Conservation (phyloP, 305 asterid species). For the Fraxinus velutina region DNA sequence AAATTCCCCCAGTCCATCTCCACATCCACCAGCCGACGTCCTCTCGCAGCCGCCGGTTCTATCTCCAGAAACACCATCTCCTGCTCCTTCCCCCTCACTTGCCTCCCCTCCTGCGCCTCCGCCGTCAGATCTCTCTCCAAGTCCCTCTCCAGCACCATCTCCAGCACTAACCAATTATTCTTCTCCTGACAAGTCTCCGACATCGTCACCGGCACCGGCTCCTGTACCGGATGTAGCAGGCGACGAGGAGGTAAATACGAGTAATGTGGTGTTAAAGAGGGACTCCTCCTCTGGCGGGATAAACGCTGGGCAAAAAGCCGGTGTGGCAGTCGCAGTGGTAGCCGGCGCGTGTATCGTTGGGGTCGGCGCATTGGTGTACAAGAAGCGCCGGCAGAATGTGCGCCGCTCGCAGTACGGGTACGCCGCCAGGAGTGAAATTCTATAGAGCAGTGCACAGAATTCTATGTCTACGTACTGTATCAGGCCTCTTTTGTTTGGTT, state of each 20-base stretch:
- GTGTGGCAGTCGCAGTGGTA: conserved; percentile 53
- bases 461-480: background rate
- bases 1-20: conserved; percentile 38
- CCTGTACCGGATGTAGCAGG: conserved; percentile 28
- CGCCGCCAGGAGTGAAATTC: conserved; percentile 40
- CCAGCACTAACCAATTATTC: background rate
- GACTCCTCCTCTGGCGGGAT: conserved; percentile 31
- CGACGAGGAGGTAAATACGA: conserved; percentile 25
- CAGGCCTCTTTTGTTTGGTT: background rate
- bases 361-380: conserved; percentile 45
- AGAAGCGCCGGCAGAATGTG: conserved; percentile 57
- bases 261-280: conserved; percentile 14
- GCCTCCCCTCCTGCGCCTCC: conserved; percentile 40
- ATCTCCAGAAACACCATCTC: conserved; percentile 25
- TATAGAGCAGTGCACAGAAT: conserved; percentile 25
- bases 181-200: conserved; percentile 16
- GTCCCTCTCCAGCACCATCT: conserved; percentile 33
- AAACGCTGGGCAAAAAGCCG: conserved; percentile 53
- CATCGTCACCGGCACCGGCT: conserved; percentile 35
- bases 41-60: conserved; percentile 19
- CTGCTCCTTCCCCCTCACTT: conserved; percentile 17
- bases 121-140: conserved; percentile 32
- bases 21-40: conserved; percentile 18
- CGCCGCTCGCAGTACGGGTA: conserved; percentile 49
- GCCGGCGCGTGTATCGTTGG: conserved; percentile 43